These are phyloP conservation scores for Leccinum longicurvipes DNA, from an alignment of 768 basidiomycete species.

Conservation along the genomic window DNA sequence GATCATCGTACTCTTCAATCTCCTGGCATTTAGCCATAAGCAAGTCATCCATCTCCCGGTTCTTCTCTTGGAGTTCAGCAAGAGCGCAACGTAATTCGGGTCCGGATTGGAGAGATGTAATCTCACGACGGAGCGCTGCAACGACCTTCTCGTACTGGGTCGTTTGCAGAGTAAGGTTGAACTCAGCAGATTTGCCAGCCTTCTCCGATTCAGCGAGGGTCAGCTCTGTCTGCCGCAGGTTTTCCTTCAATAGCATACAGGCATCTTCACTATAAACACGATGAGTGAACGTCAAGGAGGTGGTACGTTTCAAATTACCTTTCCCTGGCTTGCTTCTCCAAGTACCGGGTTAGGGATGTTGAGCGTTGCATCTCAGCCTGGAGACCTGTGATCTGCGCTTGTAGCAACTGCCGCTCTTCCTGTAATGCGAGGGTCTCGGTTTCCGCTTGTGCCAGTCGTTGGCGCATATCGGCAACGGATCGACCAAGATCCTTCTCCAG, in stretches of 20 bases:
- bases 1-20: constrained; percentile 84
- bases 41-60: constrained; percentile 73
- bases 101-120: constrained; percentile 48
- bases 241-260: constrained; percentile 38
- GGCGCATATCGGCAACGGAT: constrained; percentile 35
- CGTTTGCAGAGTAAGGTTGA: constrained; percentile 59
- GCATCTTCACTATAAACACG: constrained; percentile 44
- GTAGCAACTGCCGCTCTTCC: constrained; percentile 50
- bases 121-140: constrained; percentile 53
- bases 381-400: constrained; percentile 54
- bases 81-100: constrained; percentile 56
- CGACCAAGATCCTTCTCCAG: constrained; percentile 34
- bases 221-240: constrained; percentile 38
- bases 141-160: constrained; percentile 68
- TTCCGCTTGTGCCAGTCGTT: constrained; percentile 42
- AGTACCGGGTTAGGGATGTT: constrained; percentile 55
- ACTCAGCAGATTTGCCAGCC: constrained; percentile 56
- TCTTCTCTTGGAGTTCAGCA: constrained; percentile 62
- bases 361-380: constrained; percentile 66
- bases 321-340: constrained; percentile 64
- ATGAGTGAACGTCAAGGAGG: constrained; percentile 1
- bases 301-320: constrained; percentile 39
- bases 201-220: constrained; percentile 56
- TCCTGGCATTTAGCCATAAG: constrained; percentile 66
- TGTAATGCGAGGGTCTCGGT: constrained; percentile 36